Conservation (phyloP, 371 early-diverging fungal genomes). For the Neoconidiobolus thromboides region DNA sequence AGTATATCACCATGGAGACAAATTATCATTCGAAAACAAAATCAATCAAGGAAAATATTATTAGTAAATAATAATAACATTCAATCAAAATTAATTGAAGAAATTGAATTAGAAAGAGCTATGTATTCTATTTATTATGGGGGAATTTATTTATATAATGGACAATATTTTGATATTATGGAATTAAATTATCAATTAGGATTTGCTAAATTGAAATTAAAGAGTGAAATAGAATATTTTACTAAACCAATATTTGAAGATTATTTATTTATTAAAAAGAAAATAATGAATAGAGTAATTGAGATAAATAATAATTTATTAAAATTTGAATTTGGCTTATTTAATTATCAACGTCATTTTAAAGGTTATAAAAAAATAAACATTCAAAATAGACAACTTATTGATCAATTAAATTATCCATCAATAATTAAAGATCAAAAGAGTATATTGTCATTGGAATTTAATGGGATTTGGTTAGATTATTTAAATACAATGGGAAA, state of each 20-base stretch:
- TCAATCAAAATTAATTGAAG: conserved; percentile 22
- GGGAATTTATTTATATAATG: background rate
- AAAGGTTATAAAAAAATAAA: too few relatives aligned
- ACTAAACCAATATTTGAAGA: background rate
- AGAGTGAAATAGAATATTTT: background rate
- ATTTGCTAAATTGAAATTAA: background rate
- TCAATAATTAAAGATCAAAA: too few relatives aligned
- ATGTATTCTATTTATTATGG: conserved; percentile 38
- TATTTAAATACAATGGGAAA: too few relatives aligned
- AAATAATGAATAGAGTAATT: background rate
- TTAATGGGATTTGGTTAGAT: too few relatives aligned
- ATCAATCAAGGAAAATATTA: conserved; percentile 19
- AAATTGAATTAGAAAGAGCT: conserved; percentile 27
- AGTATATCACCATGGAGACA: background rate
- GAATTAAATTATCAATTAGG: background rate
- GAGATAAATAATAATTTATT: background rate
- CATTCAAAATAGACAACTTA: too few relatives aligned
- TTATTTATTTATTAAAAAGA: background rate
- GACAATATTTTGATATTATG: background rate
- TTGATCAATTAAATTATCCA: too few relatives aligned
- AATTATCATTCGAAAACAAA: conserved; percentile 1
- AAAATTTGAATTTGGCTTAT: background rate
- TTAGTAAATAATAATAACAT: conserved; percentile 29
- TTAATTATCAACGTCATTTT: too few relatives aligned
- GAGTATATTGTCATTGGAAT: too few relatives aligned